Evolutionary conservation across 2,329 filamentous ascomycete species (phyloP).

Genomic region (Didymella arachidicola): DNA sequence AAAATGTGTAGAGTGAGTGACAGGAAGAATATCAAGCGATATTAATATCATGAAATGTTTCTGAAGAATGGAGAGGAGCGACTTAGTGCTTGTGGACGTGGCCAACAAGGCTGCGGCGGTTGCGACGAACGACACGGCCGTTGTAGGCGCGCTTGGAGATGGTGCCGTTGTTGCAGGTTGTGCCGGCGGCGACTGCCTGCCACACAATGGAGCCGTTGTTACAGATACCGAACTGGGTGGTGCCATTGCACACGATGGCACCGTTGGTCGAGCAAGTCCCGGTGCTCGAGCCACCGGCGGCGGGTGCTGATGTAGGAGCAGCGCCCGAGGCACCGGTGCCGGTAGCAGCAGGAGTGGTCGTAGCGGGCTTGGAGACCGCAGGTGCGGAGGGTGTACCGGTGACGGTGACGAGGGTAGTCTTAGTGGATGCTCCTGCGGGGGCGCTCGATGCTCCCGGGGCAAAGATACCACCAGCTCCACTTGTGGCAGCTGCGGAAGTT

Average conservation of each 20-base stretch:
- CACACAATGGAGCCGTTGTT: constrained; percentile 53
- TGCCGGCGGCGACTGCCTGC: constrained; percentile 55
- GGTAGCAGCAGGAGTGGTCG: constrained; percentile 8
- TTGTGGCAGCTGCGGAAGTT: constrained; percentile 21
- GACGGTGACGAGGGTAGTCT: constrained; percentile 43
- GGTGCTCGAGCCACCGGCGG: constrained; percentile 1
- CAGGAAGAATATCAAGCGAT: constrained; percentile 18
- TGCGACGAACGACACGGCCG: constrained; percentile 42
- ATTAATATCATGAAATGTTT: constrained; percentile 9
- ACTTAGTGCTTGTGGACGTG: constrained; percentile 20
- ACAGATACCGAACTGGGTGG: constrained; percentile 54
- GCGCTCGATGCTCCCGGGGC: constrained; percentile 42
- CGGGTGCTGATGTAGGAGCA: constrained; percentile 17
- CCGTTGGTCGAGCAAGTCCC: constrained; percentile 45
- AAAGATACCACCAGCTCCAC: constrained; percentile 42
- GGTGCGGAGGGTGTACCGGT: constrained; percentile 30
- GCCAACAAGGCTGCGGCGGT: constrained; percentile 20
- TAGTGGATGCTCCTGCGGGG: constrained; percentile 29
- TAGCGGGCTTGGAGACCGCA: constrained; percentile 7
- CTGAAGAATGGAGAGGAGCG: not conserved
- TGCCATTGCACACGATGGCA: constrained; percentile 52
- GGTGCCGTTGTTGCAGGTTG: constrained; percentile 53
- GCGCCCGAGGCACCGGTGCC: constrained; percentile 22
- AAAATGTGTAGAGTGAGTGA: constrained; percentile 8
- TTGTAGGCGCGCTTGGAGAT: constrained; percentile 48